Conservation (phyloP, 176 grass and related monocot species). For the Ananas comosus region DNA sequence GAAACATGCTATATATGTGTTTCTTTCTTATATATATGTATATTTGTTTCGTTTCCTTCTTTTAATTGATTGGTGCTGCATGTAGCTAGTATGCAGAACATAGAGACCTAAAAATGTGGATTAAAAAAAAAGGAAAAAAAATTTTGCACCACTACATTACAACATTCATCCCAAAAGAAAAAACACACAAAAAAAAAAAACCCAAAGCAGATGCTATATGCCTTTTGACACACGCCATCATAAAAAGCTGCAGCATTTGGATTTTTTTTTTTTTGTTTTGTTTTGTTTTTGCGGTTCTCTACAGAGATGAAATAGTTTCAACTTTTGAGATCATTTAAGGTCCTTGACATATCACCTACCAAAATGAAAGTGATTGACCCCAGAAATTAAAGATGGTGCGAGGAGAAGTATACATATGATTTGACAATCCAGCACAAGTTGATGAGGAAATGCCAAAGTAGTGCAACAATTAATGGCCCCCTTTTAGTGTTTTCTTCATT, state of each 20-base stretch:
- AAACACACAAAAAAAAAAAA: not conserved
- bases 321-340: not conserved
- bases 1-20: not conserved
- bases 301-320: not conserved
- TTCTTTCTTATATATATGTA: too few species aligned
- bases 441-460: not conserved
- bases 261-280: constrained; percentile 20
- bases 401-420: not conserved
- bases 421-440: constrained; percentile 6
- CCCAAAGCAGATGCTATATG: not conserved
- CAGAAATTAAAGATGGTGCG: not conserved
- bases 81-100: too few species aligned
- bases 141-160: too few species aligned
- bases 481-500: not conserved
- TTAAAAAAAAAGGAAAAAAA: too few species aligned
- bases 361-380: not conserved
- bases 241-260: constrained; percentile 25
- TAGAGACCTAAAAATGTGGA: too few species aligned
- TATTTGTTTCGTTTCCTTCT: not conserved
- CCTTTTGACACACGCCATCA: constrained; percentile 17
- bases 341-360: not conserved
- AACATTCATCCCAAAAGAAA: not conserved
- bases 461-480: not conserved
- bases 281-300: too few species aligned
- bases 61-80: too few species aligned